Evolutionary conservation across 495 filamentous ascomycete species (phyloP), one percentile per base, ranked within the genome.

Genomic region (Pyrenopolyporus hunteri): DNA sequence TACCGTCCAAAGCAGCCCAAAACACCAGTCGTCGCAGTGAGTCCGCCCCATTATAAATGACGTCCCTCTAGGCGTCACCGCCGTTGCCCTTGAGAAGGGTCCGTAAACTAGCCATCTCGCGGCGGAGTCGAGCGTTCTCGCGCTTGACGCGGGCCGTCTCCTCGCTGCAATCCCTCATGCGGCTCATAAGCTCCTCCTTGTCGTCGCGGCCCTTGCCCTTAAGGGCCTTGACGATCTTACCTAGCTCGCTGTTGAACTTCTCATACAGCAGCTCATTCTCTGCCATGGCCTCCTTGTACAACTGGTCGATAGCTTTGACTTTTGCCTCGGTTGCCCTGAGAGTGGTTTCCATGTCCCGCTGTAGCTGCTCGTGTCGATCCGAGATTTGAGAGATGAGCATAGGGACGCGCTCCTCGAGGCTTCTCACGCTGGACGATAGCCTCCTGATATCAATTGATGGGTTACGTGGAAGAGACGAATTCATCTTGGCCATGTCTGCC

Each of bases 181-280:
- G 81, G n/a, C 71, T 76, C 66, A 88, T 75, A 54, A 95, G 63
- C 61, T 91, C 89, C 59, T 89, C 87, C 63, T 90, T 89, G 0
- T 85, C 89, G 31, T 87, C 88, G 17, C 88, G 85, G 4, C 82
- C 81, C 67, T 87, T 88, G 11, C 78, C 78, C 72, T 80, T 83
- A 28, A 94, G 81, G 6, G 86, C 88, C 66, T 83, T 87, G 14
- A 90, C 79, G 49, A 97, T 88, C 78, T 90, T 92, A 48, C 83
- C 89, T 40, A 98, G 75, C 70, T 98, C 94, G 19, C 85, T 82
- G 63, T 97, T 97, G 78, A 97, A 97, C 60, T 88, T 89, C 63
- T 93, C 90, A 71, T 97, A 97, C 32, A 97, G 79, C 43, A 94
- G 84, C 74, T 97, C 93, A 62, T 97, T 98, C 78, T 98, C 94